Base-by-base conservation (phyloP, 2,329 filamentous ascomycete genomes). In the Neonectria neomacrospora region DNA sequence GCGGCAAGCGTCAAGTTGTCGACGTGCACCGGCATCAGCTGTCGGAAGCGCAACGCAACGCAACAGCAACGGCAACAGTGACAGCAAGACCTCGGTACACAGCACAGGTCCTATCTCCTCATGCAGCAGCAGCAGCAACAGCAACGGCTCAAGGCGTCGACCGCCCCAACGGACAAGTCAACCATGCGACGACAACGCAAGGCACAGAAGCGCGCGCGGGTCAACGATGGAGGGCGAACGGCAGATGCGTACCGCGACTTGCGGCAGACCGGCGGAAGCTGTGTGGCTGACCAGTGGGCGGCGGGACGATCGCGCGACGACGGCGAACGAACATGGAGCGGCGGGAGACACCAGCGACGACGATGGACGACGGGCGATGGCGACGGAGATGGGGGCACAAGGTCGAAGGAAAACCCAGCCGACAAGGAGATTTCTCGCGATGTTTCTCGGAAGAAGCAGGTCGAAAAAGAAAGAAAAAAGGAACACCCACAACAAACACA, bases 131-230 rank as follows among this genome's bases (percentile, higher is more conserved):
- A 34, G 47, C 47, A 32, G n/a, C 26, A 32, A 37, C 30, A 39
- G 37, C 34, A 37, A 37, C 34, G 34, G 34, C 34, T 5, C 34
- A 53, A 50, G 47, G 47, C 47, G 47, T 50, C 47, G 47, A 50
- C 47, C 47, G 47, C 41, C 54, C 32, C 18, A 12, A 26, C 14
- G 14, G 16, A 30, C 20, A 62, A 41, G 34, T 48, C 53, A 54
- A 53, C 54, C 59, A 56, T 61, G 53, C 58, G 45, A 45, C 32
- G 53, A 47, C 39, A 54, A 57, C 59, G 48, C 59, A 62, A 62
- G 59, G 59, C 59, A 62, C 59, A 42, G 39, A 39, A 20, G 47
- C 47, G 37, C n/a, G 37, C 37, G 47, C 20, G 45, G 26, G 28
- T 50, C 26, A 20, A 44, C 48, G 54, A 57, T 53, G 54, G 32